Evolutionary conservation across 2,329 filamentous ascomycete genomes (phyloP), one percentile per base, ranked within the genome.

Genomic region (Graphiopsis chlorocephala): DNA sequence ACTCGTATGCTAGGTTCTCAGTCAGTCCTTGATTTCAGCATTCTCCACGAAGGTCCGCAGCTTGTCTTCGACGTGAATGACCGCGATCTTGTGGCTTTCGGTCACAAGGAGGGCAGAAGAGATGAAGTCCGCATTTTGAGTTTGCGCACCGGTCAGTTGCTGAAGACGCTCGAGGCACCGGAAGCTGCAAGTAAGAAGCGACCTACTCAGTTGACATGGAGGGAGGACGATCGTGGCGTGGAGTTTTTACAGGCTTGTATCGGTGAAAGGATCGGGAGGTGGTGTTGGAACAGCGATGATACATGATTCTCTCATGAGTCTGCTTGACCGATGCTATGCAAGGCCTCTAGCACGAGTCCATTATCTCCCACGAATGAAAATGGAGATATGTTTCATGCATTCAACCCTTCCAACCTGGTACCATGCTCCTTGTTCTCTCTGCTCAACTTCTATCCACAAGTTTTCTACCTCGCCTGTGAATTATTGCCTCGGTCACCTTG

Each of bases 91-190:
- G 62, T 64, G 58, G 69, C 29, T 59, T 66, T 55, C 8, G 63
- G 20, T 31, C 29, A n/a, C 26, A 64, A 38, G 55, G 64, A 48
- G 11, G 52, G n/a, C 12, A 33, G 23, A 29, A 48, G 65, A 38
- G 67, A 70, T 57, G 64, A 67, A 15, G 48, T 74, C 1, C 68
- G 71, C 57, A 58, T 68, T n/a, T 71, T 72, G 47, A 71, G 69
- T 23, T 53, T 73, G 11, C 63, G 66, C 1, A 65, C 65, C 2
- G 70, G 71, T 17, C 64, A 50, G 47, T 50, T 56, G 35, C 17
- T 73, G 38, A 66, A 57, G 31, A 68, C 68, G 5, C 38, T 72
- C 25, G 38, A 48, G 28, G 20, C 48, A 11, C 53, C 61, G 23
- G 42, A 50, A n/a, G 26, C n/a, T 31, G 52, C 20, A 33, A 26